Evolutionary conservation across 1,284 basidiomycete genomes (phyloP), one percentile per base, ranked within the genome.

Genomic region (Cystobasidium sp.): DNA sequence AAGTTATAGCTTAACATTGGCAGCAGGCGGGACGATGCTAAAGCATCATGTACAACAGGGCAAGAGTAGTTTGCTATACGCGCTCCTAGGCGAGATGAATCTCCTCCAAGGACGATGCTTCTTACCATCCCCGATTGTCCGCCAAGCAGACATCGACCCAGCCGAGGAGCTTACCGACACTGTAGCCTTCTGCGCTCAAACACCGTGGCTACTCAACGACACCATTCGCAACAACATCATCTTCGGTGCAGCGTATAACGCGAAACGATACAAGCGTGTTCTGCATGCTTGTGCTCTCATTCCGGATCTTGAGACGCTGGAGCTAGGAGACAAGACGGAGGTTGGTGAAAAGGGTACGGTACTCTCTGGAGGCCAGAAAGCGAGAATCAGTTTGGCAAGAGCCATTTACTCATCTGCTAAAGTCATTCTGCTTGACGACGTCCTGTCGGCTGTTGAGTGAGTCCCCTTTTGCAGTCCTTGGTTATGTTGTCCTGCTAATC

Each of bases 161-260:
- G 84, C 86, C 24, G 83, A 88, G 31, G 89, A 90, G 0, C 82
- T 90, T 46, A 87, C 87, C 78, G 89, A 93, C 78, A 85, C 88
- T 9, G 88, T 94, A 43, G 92, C 93, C 0, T 96, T 94, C 89
- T 91, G 89, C 55, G 88, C 92, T 0, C 94, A 97, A 82, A 87
- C 88, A 0, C 89, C 94, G 0, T 97, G 92, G 93, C 84, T 97
- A 44, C 85, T 88, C 64, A 87, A 85, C 24, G 90, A 89, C 6
- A 91, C 91, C 2, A 90, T 93, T 70, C 86, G 88, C 20, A 90
- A 92, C 61, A 93, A 93, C 79, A 90, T 93, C 77, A 83, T 93
- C 4, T 96, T 94, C 81, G 90, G 91, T 1, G 88, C 88, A 18
- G 47, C 84, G 75, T 84, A 82, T 78, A 88, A 93, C 78, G 86